phyloP scores from a whole-genome alignment of 163 green algal species.

The Chlamydomonas reinhardtii region DNA sequence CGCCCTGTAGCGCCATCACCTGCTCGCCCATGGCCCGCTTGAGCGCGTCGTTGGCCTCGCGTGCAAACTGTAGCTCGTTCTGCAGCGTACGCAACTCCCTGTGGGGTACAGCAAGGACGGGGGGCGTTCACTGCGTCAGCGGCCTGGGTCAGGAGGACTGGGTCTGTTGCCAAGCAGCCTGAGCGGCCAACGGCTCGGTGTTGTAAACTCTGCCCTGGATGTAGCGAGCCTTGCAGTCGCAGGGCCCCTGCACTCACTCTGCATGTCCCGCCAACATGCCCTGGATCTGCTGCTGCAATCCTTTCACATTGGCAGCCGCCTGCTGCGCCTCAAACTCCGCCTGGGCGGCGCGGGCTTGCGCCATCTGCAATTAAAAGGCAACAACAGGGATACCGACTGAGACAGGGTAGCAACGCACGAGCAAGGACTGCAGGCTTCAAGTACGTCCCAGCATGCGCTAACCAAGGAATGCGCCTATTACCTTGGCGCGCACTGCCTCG shows the following conservation, averaged over 20 bases:
- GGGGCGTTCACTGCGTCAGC: background rate
- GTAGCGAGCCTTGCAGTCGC: too few relatives aligned
- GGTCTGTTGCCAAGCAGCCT: too few relatives aligned
- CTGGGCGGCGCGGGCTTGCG: background rate
- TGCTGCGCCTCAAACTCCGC: background rate
- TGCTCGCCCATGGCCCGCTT: constrained; percentile 33
- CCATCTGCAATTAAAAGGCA: background rate
- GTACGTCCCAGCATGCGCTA: too few relatives aligned
- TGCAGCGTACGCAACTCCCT: constrained; percentile 43
- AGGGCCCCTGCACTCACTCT: constrained; percentile 6
- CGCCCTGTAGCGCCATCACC: constrained; percentile 5
- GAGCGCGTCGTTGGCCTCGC: constrained; percentile 26
- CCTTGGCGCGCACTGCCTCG: constrained; percentile 12
- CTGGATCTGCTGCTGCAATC: constrained; percentile 31
- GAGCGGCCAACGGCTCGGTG: too few relatives aligned
- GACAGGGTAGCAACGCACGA: too few relatives aligned
- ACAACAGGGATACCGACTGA: too few relatives aligned
- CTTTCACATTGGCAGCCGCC: background rate
- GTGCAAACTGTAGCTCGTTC: constrained; percentile 34
- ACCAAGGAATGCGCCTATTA: too few relatives aligned
- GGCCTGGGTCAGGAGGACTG: background rate
- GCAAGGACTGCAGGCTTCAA: too few relatives aligned
- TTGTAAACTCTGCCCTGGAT: too few relatives aligned
- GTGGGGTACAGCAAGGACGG: background rate
- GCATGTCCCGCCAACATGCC: constrained; percentile 29